Evolutionary conservation across 2,329 filamentous ascomycete species (phyloP).

Genomic region (Cladosporium sp.): DNA sequence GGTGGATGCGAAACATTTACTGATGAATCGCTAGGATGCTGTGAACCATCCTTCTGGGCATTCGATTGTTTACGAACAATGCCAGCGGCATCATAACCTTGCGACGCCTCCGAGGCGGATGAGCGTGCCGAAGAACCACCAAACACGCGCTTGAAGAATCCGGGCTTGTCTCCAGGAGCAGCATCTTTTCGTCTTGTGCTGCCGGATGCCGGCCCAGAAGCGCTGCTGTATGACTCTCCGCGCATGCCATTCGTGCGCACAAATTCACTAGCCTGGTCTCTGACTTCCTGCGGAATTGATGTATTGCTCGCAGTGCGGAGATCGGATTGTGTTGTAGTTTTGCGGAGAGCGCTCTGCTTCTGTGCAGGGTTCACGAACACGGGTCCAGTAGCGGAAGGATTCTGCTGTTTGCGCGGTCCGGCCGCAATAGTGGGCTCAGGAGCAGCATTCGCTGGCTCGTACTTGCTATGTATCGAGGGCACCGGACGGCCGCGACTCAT

Average conservation of each 20-base stretch:
- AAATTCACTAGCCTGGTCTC: conserved; percentile 46
- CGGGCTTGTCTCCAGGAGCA: conserved; percentile 56
- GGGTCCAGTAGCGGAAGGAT: conserved; percentile 33
- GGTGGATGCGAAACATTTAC: conserved; percentile 14
- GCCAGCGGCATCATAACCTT: not conserved
- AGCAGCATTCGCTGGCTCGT: conserved; percentile 65
- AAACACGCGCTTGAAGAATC: conserved; percentile 93
- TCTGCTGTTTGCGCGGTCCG: conserved; percentile 61
- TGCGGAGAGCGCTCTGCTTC: conserved; percentile 25
- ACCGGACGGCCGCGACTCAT: conserved; percentile 40
- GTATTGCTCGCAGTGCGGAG: conserved; percentile 23
- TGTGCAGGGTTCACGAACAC: conserved; percentile 29
- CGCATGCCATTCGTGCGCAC: conserved; percentile 43
- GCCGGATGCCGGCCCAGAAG: conserved; percentile 24
- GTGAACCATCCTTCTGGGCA: not conserved
- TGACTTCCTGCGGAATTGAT: conserved; percentile 37
- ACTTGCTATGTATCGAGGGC: conserved; percentile 41
- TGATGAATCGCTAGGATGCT: not conserved
- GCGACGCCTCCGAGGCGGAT: not conserved
- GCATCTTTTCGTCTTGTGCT: conserved; percentile 26
- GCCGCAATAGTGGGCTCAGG: conserved; percentile 80
- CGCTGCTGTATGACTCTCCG: conserved; percentile 13
- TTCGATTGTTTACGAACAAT: conserved; percentile 3
- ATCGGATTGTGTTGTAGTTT: conserved; percentile 30
- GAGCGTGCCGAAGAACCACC: conserved; percentile 38